phyloP scores from a whole-genome alignment of 1,139 yeast genomes.

The Candida neerlandica region DNA sequence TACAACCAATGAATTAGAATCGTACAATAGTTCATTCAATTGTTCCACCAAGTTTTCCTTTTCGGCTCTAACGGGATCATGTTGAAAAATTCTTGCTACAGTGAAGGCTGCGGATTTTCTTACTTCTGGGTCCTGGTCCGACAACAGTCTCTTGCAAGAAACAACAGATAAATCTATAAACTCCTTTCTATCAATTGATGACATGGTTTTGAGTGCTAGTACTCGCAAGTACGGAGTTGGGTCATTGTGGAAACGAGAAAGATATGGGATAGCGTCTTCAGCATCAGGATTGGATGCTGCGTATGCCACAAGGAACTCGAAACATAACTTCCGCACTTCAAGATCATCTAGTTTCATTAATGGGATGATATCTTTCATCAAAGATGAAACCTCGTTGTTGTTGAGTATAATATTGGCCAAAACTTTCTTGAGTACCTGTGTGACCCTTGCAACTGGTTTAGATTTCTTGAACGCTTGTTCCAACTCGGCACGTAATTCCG shows the following conservation, averaged over 20 bases:
- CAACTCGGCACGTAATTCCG: conserved; percentile 59
- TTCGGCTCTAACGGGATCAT: conserved; percentile 51
- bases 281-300: conserved; percentile 60
- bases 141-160: conserved; percentile 35
- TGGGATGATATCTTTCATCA: conserved; percentile 68
- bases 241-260: conserved; percentile 53
- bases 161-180: conserved; percentile 42
- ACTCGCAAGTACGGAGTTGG: conserved; percentile 36
- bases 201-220: conserved; percentile 65
- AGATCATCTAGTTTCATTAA: conserved; percentile 67
- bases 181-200: conserved; percentile 58
- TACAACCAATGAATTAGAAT: conserved; percentile 63
- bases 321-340: conserved; percentile 72
- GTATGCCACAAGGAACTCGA: conserved; percentile 61
- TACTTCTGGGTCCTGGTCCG: conserved; percentile 60
- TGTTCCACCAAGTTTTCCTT: conserved; percentile 50
- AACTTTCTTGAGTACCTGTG: conserved; percentile 69
- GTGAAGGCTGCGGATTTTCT: conserved; percentile 72
- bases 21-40: conserved; percentile 60
- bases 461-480: conserved; percentile 58
- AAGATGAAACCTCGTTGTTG: conserved; percentile 68
- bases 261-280: conserved; percentile 55
- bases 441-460: conserved; percentile 50
- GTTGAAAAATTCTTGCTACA: conserved; percentile 68
- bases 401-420: conserved; percentile 85